These are phyloP conservation scores for Eutrema yunnanense DNA, from an alignment of 345 rosid species.

Conservation along the genomic window DNA sequence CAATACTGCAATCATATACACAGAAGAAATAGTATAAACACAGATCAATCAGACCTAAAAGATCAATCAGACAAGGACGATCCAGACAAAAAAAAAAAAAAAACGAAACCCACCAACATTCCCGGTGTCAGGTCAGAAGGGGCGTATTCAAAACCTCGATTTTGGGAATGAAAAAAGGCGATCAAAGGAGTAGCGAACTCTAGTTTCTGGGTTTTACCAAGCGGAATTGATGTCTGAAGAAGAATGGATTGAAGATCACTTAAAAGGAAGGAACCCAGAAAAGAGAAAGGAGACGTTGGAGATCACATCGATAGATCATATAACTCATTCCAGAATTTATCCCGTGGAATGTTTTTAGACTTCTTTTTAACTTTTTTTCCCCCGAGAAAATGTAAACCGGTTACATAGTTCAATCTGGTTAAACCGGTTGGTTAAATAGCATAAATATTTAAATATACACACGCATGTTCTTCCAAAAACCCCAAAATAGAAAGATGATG, in stretches of 20 bases:
- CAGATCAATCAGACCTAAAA: background rate
- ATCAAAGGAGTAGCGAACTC: slow-evolving; percentile 3
- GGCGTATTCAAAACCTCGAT: slow-evolving; percentile 6
- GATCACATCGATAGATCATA: slow-evolving; percentile 22
- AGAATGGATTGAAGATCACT: background rate
- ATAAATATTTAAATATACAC: background rate
- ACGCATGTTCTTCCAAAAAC: background rate
- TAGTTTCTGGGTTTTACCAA: background rate
- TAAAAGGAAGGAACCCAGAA: background rate
- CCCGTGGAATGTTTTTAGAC: background rate
- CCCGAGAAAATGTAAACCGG: background rate
- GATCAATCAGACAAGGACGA: background rate
- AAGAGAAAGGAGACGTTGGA: slow-evolving; percentile 19
- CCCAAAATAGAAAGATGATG: background rate
- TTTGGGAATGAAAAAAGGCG: background rate
- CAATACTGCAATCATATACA: background rate
- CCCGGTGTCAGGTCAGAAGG: background rate
- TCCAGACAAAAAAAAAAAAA: background rate
- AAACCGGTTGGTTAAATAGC: background rate
- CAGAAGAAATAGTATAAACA: background rate
- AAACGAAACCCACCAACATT: slow-evolving; percentile 24
- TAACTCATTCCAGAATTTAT: slow-evolving; percentile 6
- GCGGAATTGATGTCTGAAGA: slow-evolving; percentile 10
- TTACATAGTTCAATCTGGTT: background rate
- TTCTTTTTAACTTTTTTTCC: background rate